Evolutionary conservation across 148 eudicot genomes (phyloP).

Genomic region (Rhododendron griersonianum): DNA sequence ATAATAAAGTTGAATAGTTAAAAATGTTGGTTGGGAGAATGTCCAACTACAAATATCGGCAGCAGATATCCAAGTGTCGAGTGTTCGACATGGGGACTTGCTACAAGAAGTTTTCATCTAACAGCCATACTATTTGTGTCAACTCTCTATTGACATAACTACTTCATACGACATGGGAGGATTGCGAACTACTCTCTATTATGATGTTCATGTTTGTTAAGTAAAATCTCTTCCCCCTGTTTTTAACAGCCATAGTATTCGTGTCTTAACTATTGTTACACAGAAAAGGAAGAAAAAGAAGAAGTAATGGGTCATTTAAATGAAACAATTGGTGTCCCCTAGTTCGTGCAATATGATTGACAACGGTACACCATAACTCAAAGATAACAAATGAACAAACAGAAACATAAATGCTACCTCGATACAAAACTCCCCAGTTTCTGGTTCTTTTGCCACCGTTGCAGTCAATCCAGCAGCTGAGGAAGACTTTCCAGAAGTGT

Average conservation of each 20-base stretch:
- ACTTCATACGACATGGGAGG: not conserved
- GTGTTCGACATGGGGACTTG: not conserved
- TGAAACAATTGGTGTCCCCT: not conserved
- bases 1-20: not conserved
- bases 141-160: too few species aligned
- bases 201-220: not conserved
- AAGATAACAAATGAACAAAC: not conserved
- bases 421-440: conserved; percentile 98
- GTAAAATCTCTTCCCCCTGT: not conserved
- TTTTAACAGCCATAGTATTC: not conserved
- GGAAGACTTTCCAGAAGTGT: conserved; percentile 96
- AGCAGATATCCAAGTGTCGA: not conserved
- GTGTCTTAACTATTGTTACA: not conserved
- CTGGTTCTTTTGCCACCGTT: conserved; percentile 99
- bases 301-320: not conserved
- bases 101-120: not conserved
- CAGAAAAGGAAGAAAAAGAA: not conserved
- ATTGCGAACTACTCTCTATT: not conserved
- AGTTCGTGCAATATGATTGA: not conserved
- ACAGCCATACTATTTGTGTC: too few species aligned
- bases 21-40: not conserved
- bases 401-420: conserved; percentile 48
- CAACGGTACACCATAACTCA: not conserved
- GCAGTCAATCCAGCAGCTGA: conserved; percentile 99
- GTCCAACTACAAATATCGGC: not conserved